These are phyloP conservation scores for Triglochin maritima DNA, from an alignment of 106 monocot species.

Conservation along the genomic window DNA sequence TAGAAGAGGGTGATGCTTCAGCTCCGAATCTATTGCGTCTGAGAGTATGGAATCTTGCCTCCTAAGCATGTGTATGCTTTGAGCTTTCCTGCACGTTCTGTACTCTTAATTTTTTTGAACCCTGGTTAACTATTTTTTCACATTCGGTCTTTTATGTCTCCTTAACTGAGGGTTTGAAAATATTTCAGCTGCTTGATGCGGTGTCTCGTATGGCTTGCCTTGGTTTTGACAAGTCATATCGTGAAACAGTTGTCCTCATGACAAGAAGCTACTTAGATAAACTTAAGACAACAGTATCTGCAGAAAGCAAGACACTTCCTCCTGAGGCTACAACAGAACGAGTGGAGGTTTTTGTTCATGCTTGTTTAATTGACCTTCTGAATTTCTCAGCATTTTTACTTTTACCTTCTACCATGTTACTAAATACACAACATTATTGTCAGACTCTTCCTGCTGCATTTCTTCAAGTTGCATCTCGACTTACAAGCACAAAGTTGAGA, in stretches of 20 bases:
- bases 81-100: neutral
- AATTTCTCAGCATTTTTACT: neutral
- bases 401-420: neutral
- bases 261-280: slow-evolving; percentile 95
- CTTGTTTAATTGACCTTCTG: neutral
- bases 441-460: slow-evolving; percentile 97
- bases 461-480: slow-evolving; percentile 70
- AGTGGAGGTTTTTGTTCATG: slow-evolving; percentile 47
- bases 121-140: neutral
- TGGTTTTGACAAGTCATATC: slow-evolving; percentile 98
- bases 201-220: slow-evolving; percentile 82
- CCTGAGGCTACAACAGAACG: slow-evolving; percentile 78
- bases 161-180: neutral
- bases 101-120: slow-evolving; percentile 3
- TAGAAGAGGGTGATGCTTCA: slow-evolving; percentile 97
- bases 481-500: slow-evolving; percentile 64
- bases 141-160: neutral
- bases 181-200: slow-evolving; percentile 86
- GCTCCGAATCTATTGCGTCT: slow-evolving; percentile 77
- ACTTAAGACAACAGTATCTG: slow-evolving; percentile 60
- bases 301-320: slow-evolving; percentile 42
- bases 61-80: slow-evolving; percentile 25
- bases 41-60: slow-evolving; percentile 59
- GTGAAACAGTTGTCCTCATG: slow-evolving; percentile 95
- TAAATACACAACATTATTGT: slow-evolving; percentile 6